Evolutionary conservation across 257 asterid genomes (phyloP), one percentile per base, ranked within the genome.

Genomic region (Rubia yunnanensis): DNA sequence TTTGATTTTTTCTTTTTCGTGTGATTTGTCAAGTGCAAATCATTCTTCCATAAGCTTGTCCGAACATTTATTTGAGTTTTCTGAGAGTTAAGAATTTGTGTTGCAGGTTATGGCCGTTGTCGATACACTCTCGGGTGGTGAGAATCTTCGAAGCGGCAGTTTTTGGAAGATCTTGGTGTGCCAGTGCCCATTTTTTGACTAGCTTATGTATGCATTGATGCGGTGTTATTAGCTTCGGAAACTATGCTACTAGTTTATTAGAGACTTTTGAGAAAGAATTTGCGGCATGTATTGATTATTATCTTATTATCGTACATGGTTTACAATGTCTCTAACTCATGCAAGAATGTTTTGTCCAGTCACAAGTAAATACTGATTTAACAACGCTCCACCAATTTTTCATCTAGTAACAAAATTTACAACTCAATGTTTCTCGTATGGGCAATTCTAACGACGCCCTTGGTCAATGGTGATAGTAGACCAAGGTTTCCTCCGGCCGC

Each of bases 61-160:
- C 17, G 4, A 46, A 15, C 27, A 5, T 49, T 31, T 11, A 32
- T 30, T 0, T 35, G 10, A 23, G 18, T 24, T 50, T 50, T 24
- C 17, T 53, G 59, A 53, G 52, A 0, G 52, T 44, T 15, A 14
- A 15, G 26, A 10, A 20, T 39, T 22, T 24, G 10, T 24, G 23
- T 78, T 82, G 87, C 96, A 91, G 96, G 98, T 76, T 88, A 88
- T 74, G 75, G 80, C 5, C 89, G 77, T 41, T 91, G 96, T 76
- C 79, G 88, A 71, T 91, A 83, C 75, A 10, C 67, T 61, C 87
- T 83, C 39, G 67, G 79, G 62, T 85, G 81, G 81, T 50, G 64
- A 35, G 63, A 41, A 59, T n/a, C 23, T 44, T 66, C 34, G 46
- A 41, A 36, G 30, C 5, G 4, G 7, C 34, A 23, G 22, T 15